Evolutionary conservation across 208 protist species (phyloP), one percentile per base, ranked within the genome.

Genomic region (Naegleria lovaniensis): DNA sequence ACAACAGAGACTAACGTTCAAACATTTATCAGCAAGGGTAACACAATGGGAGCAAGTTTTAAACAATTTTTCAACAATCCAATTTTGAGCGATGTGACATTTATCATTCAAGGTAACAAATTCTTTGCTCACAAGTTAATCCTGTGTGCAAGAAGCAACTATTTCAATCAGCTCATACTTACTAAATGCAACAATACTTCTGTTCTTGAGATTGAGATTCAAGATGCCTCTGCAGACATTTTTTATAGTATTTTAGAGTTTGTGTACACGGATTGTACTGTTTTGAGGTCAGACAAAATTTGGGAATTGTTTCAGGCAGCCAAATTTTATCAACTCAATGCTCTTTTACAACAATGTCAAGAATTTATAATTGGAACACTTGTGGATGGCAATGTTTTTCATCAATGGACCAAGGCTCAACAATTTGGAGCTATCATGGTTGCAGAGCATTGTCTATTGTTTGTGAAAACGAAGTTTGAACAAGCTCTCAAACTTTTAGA

Each of bases 1-100:
- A 67, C 22, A 22, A 19, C 55, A 67, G 55, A 67, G 13, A 22
- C 55, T 4, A 67, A 15, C 3, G 13, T n/a, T 36, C 67, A 79
- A 79, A 79, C 79, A 85, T 43, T 85, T 43, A 85, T 85, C 22
- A 43, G 79, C 36, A 85, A 85, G 2, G 41, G 38, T 43, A 39
- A 85, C 36, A 85, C n/a, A 7, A 85, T 43, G 38, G n/a, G 38
- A 29, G 4, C 79, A 85, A 85, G 79, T 29, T 22, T 85, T 0
- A 85, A 85, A 43, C 79, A 85, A 43, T 88, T 88, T 13, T 88
- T 88, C 41, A 88, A 88, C 22, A 88, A 88, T 38, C 85, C 39
- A 58, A 36, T 36, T 2, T 38, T 88, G 16, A 88, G 85, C 36
- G 85, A 88, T 38, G 85, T 88, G 0, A 88, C 85, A 0, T 88